These are phyloP conservation scores for Suillus cothurnatus DNA, from an alignment of 768 basidiomycete genomes.

Conservation along the genomic window DNA sequence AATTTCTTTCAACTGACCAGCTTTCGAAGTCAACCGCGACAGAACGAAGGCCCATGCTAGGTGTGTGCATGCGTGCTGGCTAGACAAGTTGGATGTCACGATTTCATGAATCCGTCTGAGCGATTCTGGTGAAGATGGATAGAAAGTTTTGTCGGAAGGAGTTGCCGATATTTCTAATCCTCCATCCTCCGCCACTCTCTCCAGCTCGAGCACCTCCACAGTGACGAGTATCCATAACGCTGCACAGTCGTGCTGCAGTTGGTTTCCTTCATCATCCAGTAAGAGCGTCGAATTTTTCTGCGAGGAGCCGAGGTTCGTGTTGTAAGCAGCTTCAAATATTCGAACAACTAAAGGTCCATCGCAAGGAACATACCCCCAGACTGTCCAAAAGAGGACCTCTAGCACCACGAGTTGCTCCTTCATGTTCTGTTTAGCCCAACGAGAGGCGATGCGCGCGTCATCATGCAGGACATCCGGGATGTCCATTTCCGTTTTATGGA, in stretches of 20 bases:
- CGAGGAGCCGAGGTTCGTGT: conserved; percentile 41
- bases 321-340: conserved; percentile 61
- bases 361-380: conserved; percentile 53
- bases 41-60: conserved; percentile 87
- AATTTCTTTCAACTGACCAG: conserved; percentile 48
- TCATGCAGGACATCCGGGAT: conserved; percentile 56
- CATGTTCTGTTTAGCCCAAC: conserved; percentile 73
- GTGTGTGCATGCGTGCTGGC: conserved; percentile 71
- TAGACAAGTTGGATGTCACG: conserved; percentile 57
- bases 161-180: conserved; percentile 53
- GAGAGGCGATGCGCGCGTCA: conserved; percentile 60
- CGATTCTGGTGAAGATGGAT: conserved; percentile 62
- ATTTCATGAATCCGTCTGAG: conserved; percentile 69
- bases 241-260: conserved; percentile 66
- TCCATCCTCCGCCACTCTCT: conserved; percentile 58
- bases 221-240: conserved; percentile 80
- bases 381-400: conserved; percentile 80
- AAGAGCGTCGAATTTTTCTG: conserved; percentile 55
- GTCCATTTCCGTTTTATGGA: conserved; percentile 47
- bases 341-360: conserved; percentile 62
- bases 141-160: conserved; percentile 52
- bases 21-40: conserved; percentile 55
- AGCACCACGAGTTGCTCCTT: conserved; percentile 80
- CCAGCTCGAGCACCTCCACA: conserved; percentile 75
- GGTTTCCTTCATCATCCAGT: conserved; percentile 62